Evolutionary conservation across 495 filamentous ascomycete species (phyloP), one percentile per base, ranked within the genome.

Genomic region (Aspergillus avenaceus): DNA sequence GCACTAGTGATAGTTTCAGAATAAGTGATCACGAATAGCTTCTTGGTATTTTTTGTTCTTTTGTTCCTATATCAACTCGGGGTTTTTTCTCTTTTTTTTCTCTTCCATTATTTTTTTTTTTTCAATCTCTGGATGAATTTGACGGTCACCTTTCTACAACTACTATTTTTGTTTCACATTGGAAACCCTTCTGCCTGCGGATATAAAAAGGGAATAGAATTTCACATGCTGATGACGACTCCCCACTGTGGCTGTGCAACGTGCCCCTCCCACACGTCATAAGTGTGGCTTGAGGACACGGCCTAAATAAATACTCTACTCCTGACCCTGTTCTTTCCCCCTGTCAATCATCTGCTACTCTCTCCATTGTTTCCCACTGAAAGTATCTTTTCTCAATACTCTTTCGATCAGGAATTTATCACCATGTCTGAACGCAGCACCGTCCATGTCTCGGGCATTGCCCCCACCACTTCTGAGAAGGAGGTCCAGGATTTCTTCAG

Each of bases 401-500:
- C 18, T 25, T 14, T 47, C 45, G 8, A 47, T 12, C 19, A 22
- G 9, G 14, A 47, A 11, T 7, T 21, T 12, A 12, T 45, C 58
- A 71, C 11, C 53, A 80, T 80, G 77, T 74, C 77, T 55, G 58
- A 56, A 45, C 64, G 62, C 52, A 63, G 70, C 29, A 77, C 76
- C 14, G 74, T 80, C 21, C 74, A 80, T 56, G 77, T 80, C 46
- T 86, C 89, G 73, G 91, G 91, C 72, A 97, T 98, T 72, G 80
- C 86, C 53, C 62, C 75, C 49, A 61, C 82, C 54, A 96, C 91
- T 41, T 78, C 81, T 52, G 89, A 97, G 67, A 87, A 91, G 72
- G 90, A 98, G 69, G 81, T 98, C 53, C 84, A 82, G 58, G 91
- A 95, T 59, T 98, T 98, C 83, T 98, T 98, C 79, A 93, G 87